Conservation (phyloP, 805 yeast species). For the Grigorovia yakushimaensis region DNA sequence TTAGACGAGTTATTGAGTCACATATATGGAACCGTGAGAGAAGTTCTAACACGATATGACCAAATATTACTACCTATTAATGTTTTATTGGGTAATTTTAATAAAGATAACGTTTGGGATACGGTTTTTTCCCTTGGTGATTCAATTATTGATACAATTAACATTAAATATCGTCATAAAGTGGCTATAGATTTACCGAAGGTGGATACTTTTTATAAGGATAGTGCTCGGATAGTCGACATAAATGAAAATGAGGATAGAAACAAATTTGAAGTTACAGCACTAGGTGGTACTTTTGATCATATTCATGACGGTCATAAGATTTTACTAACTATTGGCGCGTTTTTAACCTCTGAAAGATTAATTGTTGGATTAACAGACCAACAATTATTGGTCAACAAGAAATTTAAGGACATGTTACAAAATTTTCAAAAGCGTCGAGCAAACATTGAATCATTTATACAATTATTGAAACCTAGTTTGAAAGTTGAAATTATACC, state of each 20-base stretch:
- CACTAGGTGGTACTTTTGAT: slow-evolving; percentile 96
- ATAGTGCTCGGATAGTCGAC: background rate
- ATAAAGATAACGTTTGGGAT: slow-evolving; percentile 11
- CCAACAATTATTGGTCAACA: slow-evolving; percentile 57
- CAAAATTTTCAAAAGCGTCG: slow-evolving; percentile 50
- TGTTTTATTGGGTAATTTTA: slow-evolving; percentile 14
- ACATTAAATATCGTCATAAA: background rate
- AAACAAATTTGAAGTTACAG: slow-evolving; percentile 32
- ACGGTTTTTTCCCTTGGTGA: slow-evolving; percentile 9
- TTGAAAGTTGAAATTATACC: slow-evolving; percentile 44
- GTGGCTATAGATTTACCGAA: background rate
- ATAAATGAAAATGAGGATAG: slow-evolving; percentile 8
- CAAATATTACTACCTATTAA: slow-evolving; percentile 18
- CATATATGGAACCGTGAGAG: slow-evolving; percentile 22
- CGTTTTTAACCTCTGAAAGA: slow-evolving; percentile 43
- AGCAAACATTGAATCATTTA: slow-evolving; percentile 37
- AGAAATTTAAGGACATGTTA: slow-evolving; percentile 57
- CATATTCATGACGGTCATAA: slow-evolving; percentile 95
- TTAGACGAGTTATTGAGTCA: slow-evolving; percentile 23
- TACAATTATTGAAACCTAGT: slow-evolving; percentile 38
- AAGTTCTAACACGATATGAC: slow-evolving; percentile 11
- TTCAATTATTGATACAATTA: background rate
- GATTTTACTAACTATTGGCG: slow-evolving; percentile 64
- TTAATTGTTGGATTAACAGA: slow-evolving; percentile 84
- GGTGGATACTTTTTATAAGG: background rate